phyloP scores from a whole-genome alignment of 2,329 filamentous ascomycete genomes.

The Tolypocladium ophioglossoides region DNA sequence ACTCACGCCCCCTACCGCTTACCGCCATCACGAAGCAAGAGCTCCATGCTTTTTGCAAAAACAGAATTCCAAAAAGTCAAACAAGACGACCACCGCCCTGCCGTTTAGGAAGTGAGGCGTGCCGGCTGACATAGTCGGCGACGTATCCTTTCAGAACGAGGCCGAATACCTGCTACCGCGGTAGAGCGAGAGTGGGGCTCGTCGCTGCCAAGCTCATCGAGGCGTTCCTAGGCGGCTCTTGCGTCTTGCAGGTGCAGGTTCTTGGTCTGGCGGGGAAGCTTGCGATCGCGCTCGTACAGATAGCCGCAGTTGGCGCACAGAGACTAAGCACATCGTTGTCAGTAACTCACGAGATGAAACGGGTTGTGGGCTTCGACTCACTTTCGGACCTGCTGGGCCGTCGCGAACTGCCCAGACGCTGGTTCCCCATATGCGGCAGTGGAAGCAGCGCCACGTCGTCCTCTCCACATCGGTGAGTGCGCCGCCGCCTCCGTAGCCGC shows the following conservation, averaged over 20 bases:
- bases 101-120: background rate
- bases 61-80: background rate
- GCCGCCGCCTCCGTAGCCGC: constrained; percentile 60
- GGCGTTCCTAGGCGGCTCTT: constrained; percentile 13
- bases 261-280: constrained; percentile 49
- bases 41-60: background rate
- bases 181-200: background rate
- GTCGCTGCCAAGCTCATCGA: background rate
- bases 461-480: constrained; percentile 69
- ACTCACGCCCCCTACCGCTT: background rate
- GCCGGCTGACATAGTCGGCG: too few relatives aligned
- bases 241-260: constrained; percentile 23
- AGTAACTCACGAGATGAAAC: background rate
- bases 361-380: constrained; percentile 32
- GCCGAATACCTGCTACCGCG: background rate
- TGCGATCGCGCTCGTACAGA: constrained; percentile 77
- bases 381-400: constrained; percentile 73
- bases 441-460: constrained; percentile 73
- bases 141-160: background rate
- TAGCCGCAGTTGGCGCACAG: constrained; percentile 92
- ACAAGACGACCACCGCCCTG: background rate
- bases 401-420: constrained; percentile 93
- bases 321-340: constrained; percentile 38
- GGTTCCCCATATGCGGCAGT: constrained; percentile 80
- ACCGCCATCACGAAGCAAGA: background rate